Percentiles rank a stretch among this genome's conserved stretches.
phyloP scores from a whole-genome alignment of 208 protist genomes.

The Leishmania amazonensis region DNA sequence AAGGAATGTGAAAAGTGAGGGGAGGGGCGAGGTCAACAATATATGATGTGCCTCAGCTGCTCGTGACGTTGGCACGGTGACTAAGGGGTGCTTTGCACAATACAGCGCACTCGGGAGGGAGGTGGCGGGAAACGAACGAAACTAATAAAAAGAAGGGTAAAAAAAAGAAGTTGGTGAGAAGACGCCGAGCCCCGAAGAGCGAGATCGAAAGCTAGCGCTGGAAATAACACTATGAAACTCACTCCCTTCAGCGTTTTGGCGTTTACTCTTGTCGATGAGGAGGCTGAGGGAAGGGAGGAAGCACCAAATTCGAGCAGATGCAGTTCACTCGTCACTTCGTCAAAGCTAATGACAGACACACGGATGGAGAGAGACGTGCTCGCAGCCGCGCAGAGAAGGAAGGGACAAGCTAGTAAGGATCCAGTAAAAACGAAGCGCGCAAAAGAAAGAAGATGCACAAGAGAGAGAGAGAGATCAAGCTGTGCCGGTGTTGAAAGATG shows the following conservation, averaged over 20 bases:
- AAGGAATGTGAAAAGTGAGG: not conserved
- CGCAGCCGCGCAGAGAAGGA: not conserved
- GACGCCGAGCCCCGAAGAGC: not conserved
- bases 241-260: not conserved
- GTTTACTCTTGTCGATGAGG: not conserved
- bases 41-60: not conserved
- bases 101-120: not conserved
- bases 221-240: not conserved
- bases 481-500: not conserved
- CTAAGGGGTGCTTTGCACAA: not conserved
- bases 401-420: not conserved
- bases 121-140: not conserved
- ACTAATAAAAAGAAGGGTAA: not conserved
- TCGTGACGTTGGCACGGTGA: not conserved
- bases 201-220: not conserved
- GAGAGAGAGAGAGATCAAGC: not conserved
- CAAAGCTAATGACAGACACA: not conserved
- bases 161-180: not conserved
- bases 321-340: not conserved
- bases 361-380: not conserved
- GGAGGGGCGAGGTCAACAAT: not conserved
- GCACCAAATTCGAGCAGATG: not conserved
- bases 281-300: not conserved
- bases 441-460: not conserved
- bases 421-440: not conserved